Evolutionary conservation across 495 filamentous ascomycete species (phyloP).

Genomic region (Annulohypoxylon maeteangense): DNA sequence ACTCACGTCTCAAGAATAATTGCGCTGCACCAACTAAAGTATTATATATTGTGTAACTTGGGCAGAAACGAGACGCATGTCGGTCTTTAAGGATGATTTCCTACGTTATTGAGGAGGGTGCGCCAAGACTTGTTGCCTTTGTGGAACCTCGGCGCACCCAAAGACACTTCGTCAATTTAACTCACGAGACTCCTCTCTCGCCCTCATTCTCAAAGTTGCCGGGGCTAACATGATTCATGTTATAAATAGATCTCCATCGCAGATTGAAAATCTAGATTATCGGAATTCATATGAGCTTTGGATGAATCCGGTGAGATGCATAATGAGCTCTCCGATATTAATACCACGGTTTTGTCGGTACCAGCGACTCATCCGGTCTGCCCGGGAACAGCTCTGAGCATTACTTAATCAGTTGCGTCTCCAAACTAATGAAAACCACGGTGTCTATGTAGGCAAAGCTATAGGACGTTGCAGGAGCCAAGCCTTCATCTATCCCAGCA

Average conservation of each 20-base stretch:
- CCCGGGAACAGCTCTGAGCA: constrained; percentile 9
- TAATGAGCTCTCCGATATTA: constrained; percentile 17
- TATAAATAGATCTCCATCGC: constrained; percentile 9
- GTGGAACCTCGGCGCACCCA: constrained; percentile 23
- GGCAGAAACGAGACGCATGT: constrained; percentile 11
- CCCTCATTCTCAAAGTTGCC: not conserved
- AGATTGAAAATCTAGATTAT: constrained; percentile 13
- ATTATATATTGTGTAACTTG: constrained; percentile 14
- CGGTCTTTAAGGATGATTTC: constrained; percentile 1
- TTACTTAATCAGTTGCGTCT: constrained; percentile 6
- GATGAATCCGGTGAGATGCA: constrained; percentile 17
- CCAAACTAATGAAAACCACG: constrained; percentile 29
- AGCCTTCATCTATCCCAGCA: constrained; percentile 41
- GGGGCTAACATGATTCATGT: constrained; percentile 10
- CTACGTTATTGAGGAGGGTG: constrained; percentile 6
- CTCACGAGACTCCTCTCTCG: constrained; percentile 10
- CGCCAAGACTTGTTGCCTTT: constrained; percentile 12
- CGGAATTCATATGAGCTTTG: constrained; percentile 3
- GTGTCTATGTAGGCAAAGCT: constrained; percentile 31
- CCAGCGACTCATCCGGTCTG: constrained; percentile 20
- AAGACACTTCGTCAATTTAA: constrained; percentile 1
- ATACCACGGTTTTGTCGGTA: constrained; percentile 13
- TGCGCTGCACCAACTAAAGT: not conserved
- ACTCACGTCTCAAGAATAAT: not conserved
- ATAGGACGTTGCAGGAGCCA: constrained; percentile 38